These are phyloP conservation scores for Brasenia schreberi DNA, from an alignment of 164 flowering plant genomes.

Conservation along the genomic window DNA sequence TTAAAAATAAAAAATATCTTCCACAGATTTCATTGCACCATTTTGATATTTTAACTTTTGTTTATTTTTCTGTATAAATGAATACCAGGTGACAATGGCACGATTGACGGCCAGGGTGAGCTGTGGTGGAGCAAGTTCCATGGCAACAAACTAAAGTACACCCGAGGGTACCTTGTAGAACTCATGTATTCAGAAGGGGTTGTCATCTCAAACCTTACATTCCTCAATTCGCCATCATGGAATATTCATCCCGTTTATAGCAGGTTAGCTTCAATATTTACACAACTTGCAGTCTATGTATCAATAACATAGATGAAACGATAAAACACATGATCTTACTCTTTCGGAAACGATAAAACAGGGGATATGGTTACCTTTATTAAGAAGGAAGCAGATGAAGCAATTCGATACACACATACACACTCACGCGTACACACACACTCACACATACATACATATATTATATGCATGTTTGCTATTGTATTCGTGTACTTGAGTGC, in stretches of 20 bases:
- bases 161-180: constrained; percentile 62
- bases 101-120: constrained; percentile 65
- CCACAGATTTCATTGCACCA: neutral
- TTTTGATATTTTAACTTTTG: neutral
- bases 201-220: constrained; percentile 45
- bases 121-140: constrained; percentile 59
- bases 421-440: no score
- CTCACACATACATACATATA: no score
- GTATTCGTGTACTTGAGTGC: no score
- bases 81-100: constrained; percentile 58
- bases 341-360: no score
- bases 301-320: no score
- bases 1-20: neutral
- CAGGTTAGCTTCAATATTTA: constrained; percentile 22
- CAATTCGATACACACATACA: no score
- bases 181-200: constrained; percentile 41
- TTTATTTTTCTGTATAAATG: no score
- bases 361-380: no score
- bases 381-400: no score
- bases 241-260: constrained; percentile 62
- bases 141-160: constrained; percentile 25
- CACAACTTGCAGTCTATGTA: no score
- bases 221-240: constrained; percentile 76
- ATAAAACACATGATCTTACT: no score
- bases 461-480: no score